A percentile compares a stretch with the other conserved stretches of the same genome.
Evolutionary conservation across 1,284 basidiomycete genomes (phyloP).

Genomic region (Tausonia pullulans): DNA sequence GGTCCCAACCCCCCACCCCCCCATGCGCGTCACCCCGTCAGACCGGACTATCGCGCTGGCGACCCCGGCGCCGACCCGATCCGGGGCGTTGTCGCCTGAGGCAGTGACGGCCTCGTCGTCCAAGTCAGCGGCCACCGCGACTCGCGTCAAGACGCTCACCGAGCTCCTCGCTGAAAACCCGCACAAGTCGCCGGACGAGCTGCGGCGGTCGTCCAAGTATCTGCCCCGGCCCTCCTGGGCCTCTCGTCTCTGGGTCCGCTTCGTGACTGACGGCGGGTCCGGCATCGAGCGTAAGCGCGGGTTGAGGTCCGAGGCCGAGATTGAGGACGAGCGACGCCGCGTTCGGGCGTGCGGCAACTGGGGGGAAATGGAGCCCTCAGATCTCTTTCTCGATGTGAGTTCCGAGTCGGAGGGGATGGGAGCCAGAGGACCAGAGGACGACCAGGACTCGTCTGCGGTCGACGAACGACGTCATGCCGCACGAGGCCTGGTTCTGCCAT

Average conservation of each 20-base stretch:
- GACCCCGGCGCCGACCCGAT: too few relatives aligned
- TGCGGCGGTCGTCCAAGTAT: neutral
- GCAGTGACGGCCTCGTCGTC: neutral
- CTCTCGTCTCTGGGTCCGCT: neutral
- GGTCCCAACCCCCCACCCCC: too few relatives aligned
- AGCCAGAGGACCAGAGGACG: neutral
- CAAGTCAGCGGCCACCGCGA: neutral
- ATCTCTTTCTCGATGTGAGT: slow-evolving; percentile 16
- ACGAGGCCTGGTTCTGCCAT: neutral
- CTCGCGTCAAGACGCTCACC: slow-evolving; percentile 2
- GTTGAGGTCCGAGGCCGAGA: neutral
- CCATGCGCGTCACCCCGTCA: too few relatives aligned
- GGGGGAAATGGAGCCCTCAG: slow-evolving; percentile 6
- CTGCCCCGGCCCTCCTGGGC: slow-evolving; percentile 4
- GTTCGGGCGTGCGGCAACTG: slow-evolving; percentile 6
- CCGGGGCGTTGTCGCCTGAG: too few relatives aligned
- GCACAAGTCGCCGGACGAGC: neutral
- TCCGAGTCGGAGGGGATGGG: neutral
- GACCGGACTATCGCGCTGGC: too few relatives aligned
- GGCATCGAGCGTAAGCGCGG: slow-evolving; percentile 10
- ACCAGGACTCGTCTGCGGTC: neutral
- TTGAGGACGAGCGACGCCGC: neutral
- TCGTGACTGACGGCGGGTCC: slow-evolving; percentile 9
- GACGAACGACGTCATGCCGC: neutral
- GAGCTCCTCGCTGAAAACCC: neutral